A percentile compares a stretch with the other conserved stretches of the same genome.
These are phyloP conservation scores for Amphicarpaea edgeworthii DNA, from an alignment of 306 rosid genomes.

Conservation along the genomic window DNA sequence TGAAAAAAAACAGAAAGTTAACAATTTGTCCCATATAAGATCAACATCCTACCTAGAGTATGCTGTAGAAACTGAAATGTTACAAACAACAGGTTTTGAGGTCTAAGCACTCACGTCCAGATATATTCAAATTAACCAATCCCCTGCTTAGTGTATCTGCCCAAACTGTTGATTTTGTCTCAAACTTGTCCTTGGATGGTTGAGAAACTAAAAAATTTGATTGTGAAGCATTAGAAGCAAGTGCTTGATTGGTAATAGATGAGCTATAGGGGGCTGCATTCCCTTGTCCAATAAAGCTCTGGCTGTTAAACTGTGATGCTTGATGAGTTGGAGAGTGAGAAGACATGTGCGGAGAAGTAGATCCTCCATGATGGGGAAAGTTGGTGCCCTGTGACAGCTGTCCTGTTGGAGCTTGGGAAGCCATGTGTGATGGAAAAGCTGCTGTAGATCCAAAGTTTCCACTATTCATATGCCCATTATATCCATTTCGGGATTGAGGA, in stretches of 20 bases:
- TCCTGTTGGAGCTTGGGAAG: slow-evolving; percentile 65
- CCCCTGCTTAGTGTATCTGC: slow-evolving; percentile 95
- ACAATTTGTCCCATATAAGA: slow-evolving; percentile 31
- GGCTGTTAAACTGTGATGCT: slow-evolving; percentile 59
- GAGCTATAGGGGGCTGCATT: slow-evolving; percentile 48
- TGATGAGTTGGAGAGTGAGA: slow-evolving; percentile 55
- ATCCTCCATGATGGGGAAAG: slow-evolving; percentile 64
- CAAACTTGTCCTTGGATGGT: slow-evolving; percentile 85
- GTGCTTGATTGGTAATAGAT: slow-evolving; percentile 42
- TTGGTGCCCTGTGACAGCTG: slow-evolving; percentile 57
- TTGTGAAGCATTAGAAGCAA: slow-evolving; percentile 57
- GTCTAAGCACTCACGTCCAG: slow-evolving; percentile 79
- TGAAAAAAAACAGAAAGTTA: slow-evolving; percentile 32
- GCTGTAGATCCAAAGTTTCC: slow-evolving; percentile 64
- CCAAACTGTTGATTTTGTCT: slow-evolving; percentile 97
- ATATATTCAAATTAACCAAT: slow-evolving; percentile 91
- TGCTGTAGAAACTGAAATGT: slow-evolving; percentile 14
- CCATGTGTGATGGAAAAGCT: slow-evolving; percentile 57
- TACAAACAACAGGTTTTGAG: slow-evolving; percentile 16
- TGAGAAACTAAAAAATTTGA: slow-evolving; percentile 63
- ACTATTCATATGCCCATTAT: slow-evolving; percentile 60
- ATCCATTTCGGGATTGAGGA: slow-evolving; percentile 66
- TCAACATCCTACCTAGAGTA: slow-evolving; percentile 30
- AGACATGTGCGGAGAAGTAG: slow-evolving; percentile 39
- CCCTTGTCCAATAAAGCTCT: slow-evolving; percentile 57